Percentiles rank a stretch among this genome's conserved stretches.
These are phyloP conservation scores for Quercus tomentella DNA, from an alignment of 331 rosid species.

Conservation along the genomic window DNA sequence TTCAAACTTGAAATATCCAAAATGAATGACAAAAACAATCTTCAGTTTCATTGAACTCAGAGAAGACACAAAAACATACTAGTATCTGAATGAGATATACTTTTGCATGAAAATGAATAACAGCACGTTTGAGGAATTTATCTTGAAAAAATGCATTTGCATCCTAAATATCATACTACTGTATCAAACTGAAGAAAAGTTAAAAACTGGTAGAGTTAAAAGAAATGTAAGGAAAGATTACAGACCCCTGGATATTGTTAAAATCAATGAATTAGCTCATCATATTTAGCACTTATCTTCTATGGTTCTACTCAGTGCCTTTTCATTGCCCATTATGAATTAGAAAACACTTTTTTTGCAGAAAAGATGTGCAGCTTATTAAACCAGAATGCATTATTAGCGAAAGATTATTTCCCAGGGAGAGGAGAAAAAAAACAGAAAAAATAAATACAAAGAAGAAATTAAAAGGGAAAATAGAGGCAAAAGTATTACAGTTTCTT, in stretches of 20 bases:
- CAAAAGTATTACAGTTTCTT: constrained; percentile 39
- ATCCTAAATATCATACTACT: background rate
- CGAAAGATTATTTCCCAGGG: background rate
- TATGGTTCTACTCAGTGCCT: no score
- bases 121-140: background rate
- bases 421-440: no score
- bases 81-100: background rate
- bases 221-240: no score
- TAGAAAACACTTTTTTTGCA: background rate
- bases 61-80: background rate
- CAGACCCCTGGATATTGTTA: no score
- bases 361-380: background rate
- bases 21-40: background rate
- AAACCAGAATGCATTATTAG: background rate
- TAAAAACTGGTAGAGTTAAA: background rate
- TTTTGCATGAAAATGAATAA: background rate
- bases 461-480: background rate
- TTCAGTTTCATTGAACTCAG: background rate
- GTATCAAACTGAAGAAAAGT: background rate
- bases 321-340: no score
- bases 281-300: no score
- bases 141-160: background rate
- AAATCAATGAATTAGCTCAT: no score
- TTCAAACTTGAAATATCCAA: background rate
- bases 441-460: background rate